Conservation (phyloP, 352 stramenopile genomes). For the Phytophthora capsici region DNA sequence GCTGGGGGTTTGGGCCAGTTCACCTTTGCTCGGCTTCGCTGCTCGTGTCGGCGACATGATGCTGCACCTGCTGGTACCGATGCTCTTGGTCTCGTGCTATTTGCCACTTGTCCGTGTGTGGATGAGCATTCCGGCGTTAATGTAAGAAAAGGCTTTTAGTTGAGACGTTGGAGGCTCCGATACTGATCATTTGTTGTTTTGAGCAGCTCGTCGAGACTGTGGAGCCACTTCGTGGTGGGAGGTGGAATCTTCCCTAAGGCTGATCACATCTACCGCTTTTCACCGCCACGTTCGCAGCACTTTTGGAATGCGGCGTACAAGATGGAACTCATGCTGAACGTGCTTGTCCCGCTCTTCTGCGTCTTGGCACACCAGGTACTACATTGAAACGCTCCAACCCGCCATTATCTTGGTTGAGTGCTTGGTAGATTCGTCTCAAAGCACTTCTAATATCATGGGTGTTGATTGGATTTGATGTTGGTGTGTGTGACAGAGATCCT, state of each 20-base stretch:
- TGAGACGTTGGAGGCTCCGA: background rate
- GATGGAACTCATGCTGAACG: constrained; percentile 81
- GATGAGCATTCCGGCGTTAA: constrained; percentile 80
- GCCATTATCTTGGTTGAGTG: constrained; percentile 1
- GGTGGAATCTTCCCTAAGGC: constrained; percentile 75
- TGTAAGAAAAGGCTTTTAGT: constrained; percentile 43
- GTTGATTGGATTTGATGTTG: constrained; percentile 4
- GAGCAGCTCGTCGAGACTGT: constrained; percentile 71
- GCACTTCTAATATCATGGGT: constrained; percentile 26
- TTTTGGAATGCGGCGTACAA: constrained; percentile 86
- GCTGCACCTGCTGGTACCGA: constrained; percentile 73
- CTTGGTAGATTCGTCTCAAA: constrained; percentile 9
- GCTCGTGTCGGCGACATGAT: constrained; percentile 67
- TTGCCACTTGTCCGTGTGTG: constrained; percentile 77
- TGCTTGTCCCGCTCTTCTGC: constrained; percentile 80
- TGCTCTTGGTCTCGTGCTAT: constrained; percentile 80
- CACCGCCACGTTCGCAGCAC: constrained; percentile 67
- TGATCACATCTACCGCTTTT: constrained; percentile 83
- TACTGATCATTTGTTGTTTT: constrained; percentile 7
- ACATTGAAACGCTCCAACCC: constrained; percentile 13
- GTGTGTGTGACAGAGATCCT: constrained; percentile 54
- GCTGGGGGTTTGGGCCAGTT: constrained; percentile 80
- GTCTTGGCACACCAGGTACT: constrained; percentile 81
- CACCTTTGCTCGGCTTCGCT: constrained; percentile 61
- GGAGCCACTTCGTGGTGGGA: constrained; percentile 76